phyloP scores from a whole-genome alignment of 2,329 filamentous ascomycete genomes.

The Fusarium acutatum region DNA sequence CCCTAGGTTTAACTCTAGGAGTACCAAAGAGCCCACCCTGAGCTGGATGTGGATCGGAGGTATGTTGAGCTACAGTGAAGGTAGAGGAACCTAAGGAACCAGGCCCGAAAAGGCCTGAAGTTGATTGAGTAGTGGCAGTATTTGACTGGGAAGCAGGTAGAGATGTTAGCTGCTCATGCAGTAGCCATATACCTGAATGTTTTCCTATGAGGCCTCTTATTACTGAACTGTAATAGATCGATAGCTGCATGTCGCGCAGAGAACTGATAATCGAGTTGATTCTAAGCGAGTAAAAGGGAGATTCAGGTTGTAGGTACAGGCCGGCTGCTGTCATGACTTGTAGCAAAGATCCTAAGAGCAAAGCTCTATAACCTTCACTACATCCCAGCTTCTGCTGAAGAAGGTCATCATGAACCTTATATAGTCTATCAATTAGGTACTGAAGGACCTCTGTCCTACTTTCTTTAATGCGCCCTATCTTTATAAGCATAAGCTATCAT shows the following conservation, averaged over 20 bases:
- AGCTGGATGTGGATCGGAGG: no score
- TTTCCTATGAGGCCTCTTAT: rapidly evolving
- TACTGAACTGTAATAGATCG: not conserved
- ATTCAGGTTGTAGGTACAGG: not conserved
- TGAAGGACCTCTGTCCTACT: rapidly evolving
- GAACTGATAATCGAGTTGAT: not conserved
- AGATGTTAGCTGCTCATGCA: not conserved
- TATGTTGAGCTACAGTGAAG: no score
- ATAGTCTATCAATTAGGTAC: not conserved
- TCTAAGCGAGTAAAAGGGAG: not conserved
- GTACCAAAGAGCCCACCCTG: no score
- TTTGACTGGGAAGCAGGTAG: not conserved
- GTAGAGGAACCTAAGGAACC: no score
- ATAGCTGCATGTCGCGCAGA: not conserved
- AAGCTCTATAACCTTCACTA: not conserved
- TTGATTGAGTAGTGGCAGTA: no score
- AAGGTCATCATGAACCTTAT: not conserved
- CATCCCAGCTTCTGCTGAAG: not conserved
- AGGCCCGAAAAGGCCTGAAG: no score
- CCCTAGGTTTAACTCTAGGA: no score
- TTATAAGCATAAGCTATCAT: not conserved
- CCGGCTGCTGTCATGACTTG: not conserved
- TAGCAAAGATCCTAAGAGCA: not conserved
- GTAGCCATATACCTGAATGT: not conserved
- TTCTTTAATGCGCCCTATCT: not conserved